These are phyloP conservation scores for Pleurotus djamor DNA, from an alignment of 768 basidiomycete genomes.

Conservation along the genomic window DNA sequence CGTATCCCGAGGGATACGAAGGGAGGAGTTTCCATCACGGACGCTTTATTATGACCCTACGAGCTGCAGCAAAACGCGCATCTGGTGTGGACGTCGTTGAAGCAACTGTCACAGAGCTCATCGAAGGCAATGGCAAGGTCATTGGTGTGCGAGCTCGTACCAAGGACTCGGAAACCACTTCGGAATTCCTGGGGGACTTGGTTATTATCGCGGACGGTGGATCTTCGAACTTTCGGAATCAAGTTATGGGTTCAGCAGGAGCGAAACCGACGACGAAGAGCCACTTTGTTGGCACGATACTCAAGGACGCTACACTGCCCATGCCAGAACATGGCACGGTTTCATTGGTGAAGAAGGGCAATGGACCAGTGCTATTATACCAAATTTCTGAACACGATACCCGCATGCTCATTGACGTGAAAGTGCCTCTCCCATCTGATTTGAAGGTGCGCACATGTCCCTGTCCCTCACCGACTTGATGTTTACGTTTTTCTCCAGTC, in stretches of 20 bases:
- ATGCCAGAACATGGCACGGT: conserved; percentile 84
- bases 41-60: conserved; percentile 76
- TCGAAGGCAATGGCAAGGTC: conserved; percentile 56
- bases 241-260: conserved; percentile 54
- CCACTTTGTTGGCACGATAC: conserved; percentile 83
- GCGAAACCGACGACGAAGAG: conserved; percentile 58
- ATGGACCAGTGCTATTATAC: conserved; percentile 90
- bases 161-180: conserved; percentile 30
- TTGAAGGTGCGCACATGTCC: conserved; percentile 54
- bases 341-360: conserved; percentile 63
- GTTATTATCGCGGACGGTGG: conserved; percentile 94
- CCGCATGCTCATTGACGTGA: conserved; percentile 91
- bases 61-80: conserved; percentile 60
- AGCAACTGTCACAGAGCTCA: conserved; percentile 76
- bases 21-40: conserved; percentile 96
- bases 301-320: conserved; percentile 75
- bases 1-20: conserved; percentile 72
- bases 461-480: neutral
- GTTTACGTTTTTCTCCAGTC: conserved; percentile 30
- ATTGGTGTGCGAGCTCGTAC: conserved; percentile 66
- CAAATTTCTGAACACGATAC: conserved; percentile 90
- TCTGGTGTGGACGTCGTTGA: conserved; percentile 78
- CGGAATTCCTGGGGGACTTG: conserved; percentile 62
- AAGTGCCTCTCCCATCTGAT: conserved; percentile 77
- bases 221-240: conserved; percentile 85